A percentile compares a stretch with the other conserved stretches of the same genome.
Conservation (phyloP, 1,284 basidiomycete species). For the Ustilago esculenta region DNA sequence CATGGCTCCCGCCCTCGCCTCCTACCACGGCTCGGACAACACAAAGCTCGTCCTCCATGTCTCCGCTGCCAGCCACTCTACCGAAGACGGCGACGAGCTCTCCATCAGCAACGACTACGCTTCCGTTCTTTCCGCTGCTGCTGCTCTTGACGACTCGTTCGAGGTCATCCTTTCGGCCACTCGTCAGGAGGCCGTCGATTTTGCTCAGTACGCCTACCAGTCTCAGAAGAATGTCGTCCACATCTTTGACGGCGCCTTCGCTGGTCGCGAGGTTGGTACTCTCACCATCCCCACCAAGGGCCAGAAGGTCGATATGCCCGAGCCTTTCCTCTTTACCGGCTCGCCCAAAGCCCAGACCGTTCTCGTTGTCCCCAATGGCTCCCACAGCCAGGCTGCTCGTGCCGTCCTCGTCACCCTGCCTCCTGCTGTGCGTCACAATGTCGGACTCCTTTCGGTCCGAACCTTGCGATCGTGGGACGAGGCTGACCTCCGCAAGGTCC, state of each 20-base stretch:
- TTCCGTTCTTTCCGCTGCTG: constrained; percentile 59
- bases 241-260: constrained; percentile 65
- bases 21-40: constrained; percentile 41
- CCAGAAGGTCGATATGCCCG: constrained; percentile 73
- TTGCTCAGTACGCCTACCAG: constrained; percentile 62
- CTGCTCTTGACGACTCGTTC: constrained; percentile 55
- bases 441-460: constrained; percentile 60
- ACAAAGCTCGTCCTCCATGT: constrained; percentile 64
- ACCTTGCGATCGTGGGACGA: constrained; percentile 59
- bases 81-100: constrained; percentile 47
- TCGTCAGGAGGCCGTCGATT: constrained; percentile 61
- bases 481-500: constrained; percentile 48
- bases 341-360: constrained; percentile 56
- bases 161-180: constrained; percentile 60
- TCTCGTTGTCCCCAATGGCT: constrained; percentile 63
- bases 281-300: constrained; percentile 50
- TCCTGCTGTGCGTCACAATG: constrained; percentile 44
- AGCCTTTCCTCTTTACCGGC: constrained; percentile 63
- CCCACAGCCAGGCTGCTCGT: constrained; percentile 56
- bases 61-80: constrained; percentile 58
- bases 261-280: constrained; percentile 57
- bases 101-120: constrained; percentile 64
- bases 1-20: constrained; percentile 63
- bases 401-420: constrained; percentile 56
- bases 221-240: constrained; percentile 56